Base-by-base conservation (phyloP, 2,329 filamentous ascomycete genomes). In the Pseudogymnoascus sp. region DNA sequence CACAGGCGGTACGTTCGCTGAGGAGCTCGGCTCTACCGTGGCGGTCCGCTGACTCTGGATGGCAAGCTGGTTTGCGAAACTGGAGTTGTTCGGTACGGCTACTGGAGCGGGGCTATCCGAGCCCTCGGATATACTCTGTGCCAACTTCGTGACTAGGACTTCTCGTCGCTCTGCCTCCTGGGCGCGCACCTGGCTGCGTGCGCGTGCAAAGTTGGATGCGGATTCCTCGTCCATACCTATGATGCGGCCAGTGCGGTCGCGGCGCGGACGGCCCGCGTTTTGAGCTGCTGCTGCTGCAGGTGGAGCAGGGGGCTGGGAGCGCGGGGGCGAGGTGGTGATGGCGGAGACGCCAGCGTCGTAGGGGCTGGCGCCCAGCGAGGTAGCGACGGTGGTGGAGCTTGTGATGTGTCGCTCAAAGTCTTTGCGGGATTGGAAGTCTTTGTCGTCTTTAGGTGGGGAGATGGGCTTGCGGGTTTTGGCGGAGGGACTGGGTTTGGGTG, bases 341-440 rank as follows among this genome's bases (percentile, higher is more conserved):
- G 60, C 58, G 13, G 59, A 35, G 25, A 21, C 15, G 4, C 64
- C 67, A 4, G 65, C 37, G 33, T 71, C 67, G 60, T 71, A 70
- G 5, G 68, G 67, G 13, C 64, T 67, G 18, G 60, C 64, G 1
- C 69, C 68, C 1, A 71, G 58, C 12, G 66, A 66, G 2, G 58
- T 65, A 2, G 67, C 62, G 9, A 70, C 63, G 9, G 35, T 65
- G 6, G 65, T 63, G 25, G 65, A 63, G 6, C 65, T 66, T 4
- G 69, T 69, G 5, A 71, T 58, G 15, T 70, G 63, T 1, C 64
- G 58, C 59, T 71, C 69, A 27, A 68, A 69, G 12, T 69, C 68
- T 4, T 64, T 60, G 39, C 64, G 64, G 8, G 61, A 35, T n/a
- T n/a, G n/a, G n/a, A n/a, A n/a, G 58, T 60, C 58, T 18, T 10